Evolutionary conservation across 371 early-diverging fungal genomes (phyloP), one percentile per base, ranked within the genome.

Genomic region (Dichotomocladium elegans): DNA sequence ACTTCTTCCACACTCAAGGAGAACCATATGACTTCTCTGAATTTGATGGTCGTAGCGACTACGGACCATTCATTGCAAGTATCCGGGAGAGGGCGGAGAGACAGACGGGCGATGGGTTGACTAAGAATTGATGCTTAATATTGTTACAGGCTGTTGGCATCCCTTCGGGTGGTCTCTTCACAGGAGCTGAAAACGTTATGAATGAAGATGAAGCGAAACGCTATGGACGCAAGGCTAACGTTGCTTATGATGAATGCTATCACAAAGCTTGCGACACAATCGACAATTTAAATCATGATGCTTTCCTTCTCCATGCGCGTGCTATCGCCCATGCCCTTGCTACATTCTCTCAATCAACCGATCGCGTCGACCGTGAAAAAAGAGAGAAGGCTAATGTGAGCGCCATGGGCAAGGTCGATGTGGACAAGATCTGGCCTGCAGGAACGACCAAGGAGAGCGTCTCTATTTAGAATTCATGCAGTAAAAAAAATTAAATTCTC

Each of bases 151-250:
- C 22, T 11, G 51, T 45, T 19, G 80, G 77, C 42, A 57, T 85
- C 31, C 79, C 84, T 6, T 64, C 78, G 19, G 86, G 88, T 33
- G 89, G 89, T 22, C 55, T 87, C 31, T 64, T 82, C 31, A 85
- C 88, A 1, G 91, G 91, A 14, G 86, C 83, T 4, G 75, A 80
- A 25, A 78, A 76, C 34, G 49, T 69, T 42, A 90, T 89, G 76
- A 80, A 80, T 1, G 70, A 62, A 27, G 74, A 76, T 15, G 65
- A 83, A 55, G 79, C 80, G 5, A 65, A 51, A n/a, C 52, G 57
- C 26, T 86, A 83, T 56, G 88, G 89, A 24, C 89, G 91, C 4
- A 51, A 88, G 47, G 83, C 88, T 0, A 79, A 82, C 42, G 80
- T 81, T 2, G 72, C 83, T 1, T 61, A 81, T 17, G 89, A 90